Evolutionary conservation across 768 basidiomycete genomes (phyloP).

Genomic region (Lentinus brumalis): DNA sequence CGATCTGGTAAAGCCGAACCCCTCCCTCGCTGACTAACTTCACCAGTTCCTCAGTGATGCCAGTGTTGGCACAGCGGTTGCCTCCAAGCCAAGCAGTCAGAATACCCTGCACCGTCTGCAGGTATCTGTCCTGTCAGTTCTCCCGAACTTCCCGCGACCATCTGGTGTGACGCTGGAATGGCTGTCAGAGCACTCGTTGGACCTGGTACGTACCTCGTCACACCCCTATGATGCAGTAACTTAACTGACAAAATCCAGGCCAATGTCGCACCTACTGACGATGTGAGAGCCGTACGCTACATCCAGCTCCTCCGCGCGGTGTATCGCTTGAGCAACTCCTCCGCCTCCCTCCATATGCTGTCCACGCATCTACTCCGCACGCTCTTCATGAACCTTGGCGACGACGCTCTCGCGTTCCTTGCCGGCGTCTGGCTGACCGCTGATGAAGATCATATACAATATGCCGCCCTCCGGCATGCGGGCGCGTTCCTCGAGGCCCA

Average conservation of each 20-base stretch:
- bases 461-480: conserved; percentile 72
- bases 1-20: not conserved
- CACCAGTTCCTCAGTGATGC: conserved; percentile 48
- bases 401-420: conserved; percentile 79
- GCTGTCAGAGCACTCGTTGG: conserved; percentile 36
- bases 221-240: conserved; percentile 1
- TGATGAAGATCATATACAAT: conserved; percentile 37
- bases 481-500: conserved; percentile 82
- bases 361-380: conserved; percentile 59
- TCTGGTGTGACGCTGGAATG: conserved; percentile 48
- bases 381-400: conserved; percentile 68
- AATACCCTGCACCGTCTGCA: conserved; percentile 60
- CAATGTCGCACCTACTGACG: not conserved
- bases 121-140: conserved; percentile 51
- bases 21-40: not conserved
- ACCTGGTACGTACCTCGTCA: conserved; percentile 1
- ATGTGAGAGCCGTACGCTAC: conserved; percentile 41
- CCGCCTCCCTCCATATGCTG: conserved; percentile 48
- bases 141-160: conserved; percentile 54
- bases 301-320: conserved; percentile 61
- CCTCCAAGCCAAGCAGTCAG: conserved; percentile 62
- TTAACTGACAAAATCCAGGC: not conserved
- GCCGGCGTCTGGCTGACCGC: conserved; percentile 61
- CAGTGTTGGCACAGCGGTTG: conserved; percentile 49
- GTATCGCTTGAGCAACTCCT: conserved; percentile 68